phyloP scores from a whole-genome alignment of 2,329 filamentous ascomycete species.

The Sclerotinia borealis region DNA sequence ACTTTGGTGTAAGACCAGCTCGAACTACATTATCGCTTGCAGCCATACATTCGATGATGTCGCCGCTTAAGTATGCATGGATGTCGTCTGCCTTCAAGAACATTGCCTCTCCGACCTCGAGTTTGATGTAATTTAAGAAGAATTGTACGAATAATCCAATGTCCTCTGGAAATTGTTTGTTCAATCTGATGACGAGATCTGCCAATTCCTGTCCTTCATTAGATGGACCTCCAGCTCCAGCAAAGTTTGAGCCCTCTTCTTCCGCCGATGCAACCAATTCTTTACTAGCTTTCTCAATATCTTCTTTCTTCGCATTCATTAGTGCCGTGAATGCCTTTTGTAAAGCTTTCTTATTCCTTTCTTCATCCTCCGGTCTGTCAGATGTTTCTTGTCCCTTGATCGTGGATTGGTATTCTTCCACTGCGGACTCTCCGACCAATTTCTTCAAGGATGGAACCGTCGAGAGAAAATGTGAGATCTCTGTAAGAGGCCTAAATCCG shows the following conservation, averaged over 20 bases:
- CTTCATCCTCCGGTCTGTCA: constrained; percentile 34
- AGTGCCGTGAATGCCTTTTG: constrained; percentile 69
- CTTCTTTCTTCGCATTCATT: constrained; percentile 68
- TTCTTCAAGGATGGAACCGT: constrained; percentile 57
- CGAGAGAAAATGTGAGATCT: constrained; percentile 74
- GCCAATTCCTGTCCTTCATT: constrained; percentile 65
- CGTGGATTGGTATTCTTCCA: constrained; percentile 47
- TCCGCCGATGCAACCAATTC: constrained; percentile 67
- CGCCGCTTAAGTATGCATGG: constrained; percentile 86
- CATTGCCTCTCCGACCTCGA: constrained; percentile 85
- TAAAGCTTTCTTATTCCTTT: constrained; percentile 71
- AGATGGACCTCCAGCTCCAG: constrained; percentile 61
- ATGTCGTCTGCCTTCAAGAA: constrained; percentile 97
- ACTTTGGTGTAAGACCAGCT: constrained; percentile 95
- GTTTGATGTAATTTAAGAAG: constrained; percentile 91
- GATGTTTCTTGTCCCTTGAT: constrained; percentile 49
- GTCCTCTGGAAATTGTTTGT: constrained; percentile 80
- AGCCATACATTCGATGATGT: constrained; percentile 99
- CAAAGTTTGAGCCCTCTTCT: constrained; percentile 65
- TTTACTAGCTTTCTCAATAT: constrained; percentile 58
- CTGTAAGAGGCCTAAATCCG: constrained; percentile 80
- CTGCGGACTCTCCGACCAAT: constrained; percentile 60
- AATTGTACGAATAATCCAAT: constrained; percentile 94
- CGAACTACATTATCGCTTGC: constrained; percentile 98
- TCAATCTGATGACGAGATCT: constrained; percentile 68